Evolutionary conservation across 208 protist species (phyloP), one percentile per base, ranked within the genome.

Genomic region (Acanthamoeba healyi): DNA sequence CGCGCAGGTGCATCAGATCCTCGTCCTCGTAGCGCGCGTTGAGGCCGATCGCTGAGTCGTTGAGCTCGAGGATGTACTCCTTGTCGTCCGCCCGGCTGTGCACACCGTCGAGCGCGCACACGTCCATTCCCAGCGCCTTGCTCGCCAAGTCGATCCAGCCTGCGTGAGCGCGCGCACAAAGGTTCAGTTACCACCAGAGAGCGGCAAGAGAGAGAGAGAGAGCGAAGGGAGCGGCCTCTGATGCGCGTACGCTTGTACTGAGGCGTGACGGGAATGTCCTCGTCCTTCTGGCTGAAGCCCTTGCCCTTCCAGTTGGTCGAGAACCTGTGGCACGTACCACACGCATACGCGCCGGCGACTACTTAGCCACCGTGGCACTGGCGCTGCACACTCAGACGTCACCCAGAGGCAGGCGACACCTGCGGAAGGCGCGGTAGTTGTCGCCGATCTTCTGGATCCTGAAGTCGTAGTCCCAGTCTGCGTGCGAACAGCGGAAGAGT

Each of bases 401-500:
- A n/a, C n/a, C n/a, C n/a, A 67, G n/a, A 67, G n/a, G n/a, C 9
- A 67, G 15, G 29, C 22, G 67, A 46, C 10, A 40, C 46, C 77
- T n/a, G 0, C 49, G 42, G 29, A 87, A 63, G 0, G 77, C 77
- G n/a, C 77, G 77, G 44, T 63, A 63, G 44, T 87, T n/a, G n/a
- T 51, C n/a, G 32, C 77, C 77, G 14, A 87, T 87, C 44, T 87
- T 87, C 19, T 87, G 77, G 26, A 87, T 87, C n/a, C 77, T n/a
- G 40, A 87, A 51, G 49, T 87, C 77, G 34, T 58, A 87, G 46
- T 87, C 77, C 77, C 77, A 63, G 42, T 87, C 36, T 77, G 7
- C 4, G 44, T 15, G 44, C 44, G 44, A 49, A 49, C 4, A 49
- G 44, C 44, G 44, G n/a, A n/a, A n/a, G n/a, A n/a, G n/a, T n/a